A percentile compares a stretch with the other conserved stretches of the same genome.
These are phyloP conservation scores for Malus fusca DNA, from an alignment of 306 rosid genomes.

Conservation along the genomic window DNA sequence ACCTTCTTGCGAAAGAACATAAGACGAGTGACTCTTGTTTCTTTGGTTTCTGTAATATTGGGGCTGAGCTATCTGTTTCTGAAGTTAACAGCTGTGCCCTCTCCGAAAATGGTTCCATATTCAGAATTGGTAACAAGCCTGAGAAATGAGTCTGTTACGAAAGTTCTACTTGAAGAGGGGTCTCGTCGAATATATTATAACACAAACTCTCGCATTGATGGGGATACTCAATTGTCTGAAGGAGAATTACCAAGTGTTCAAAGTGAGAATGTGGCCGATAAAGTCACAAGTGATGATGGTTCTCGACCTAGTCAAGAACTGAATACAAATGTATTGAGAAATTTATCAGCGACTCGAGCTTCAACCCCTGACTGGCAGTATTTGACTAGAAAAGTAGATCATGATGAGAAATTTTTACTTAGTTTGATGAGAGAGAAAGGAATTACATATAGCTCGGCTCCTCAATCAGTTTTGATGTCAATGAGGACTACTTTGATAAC, in stretches of 20 bases:
- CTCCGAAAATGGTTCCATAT: slow-evolving; percentile 70
- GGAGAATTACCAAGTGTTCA: slow-evolving; percentile 31
- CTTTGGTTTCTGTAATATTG: slow-evolving; percentile 48
- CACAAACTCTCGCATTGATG: slow-evolving; percentile 10
- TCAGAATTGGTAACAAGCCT: slow-evolving; percentile 66
- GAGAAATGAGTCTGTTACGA: slow-evolving; percentile 48
- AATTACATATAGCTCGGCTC: slow-evolving; percentile 76
- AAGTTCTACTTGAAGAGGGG: slow-evolving; percentile 85
- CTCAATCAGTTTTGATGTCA: slow-evolving; percentile 67
- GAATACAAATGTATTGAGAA: slow-evolving; percentile 24
- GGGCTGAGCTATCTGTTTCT: slow-evolving; percentile 62
- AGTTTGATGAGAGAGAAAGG: slow-evolving; percentile 83
- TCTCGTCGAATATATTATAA: slow-evolving; percentile 76
- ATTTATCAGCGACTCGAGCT: slow-evolving; percentile 35
- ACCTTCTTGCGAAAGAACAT: slow-evolving; percentile 52
- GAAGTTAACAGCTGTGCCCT: slow-evolving; percentile 58
- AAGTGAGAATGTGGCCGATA: slow-evolving; percentile 18
- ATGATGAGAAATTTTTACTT: slow-evolving; percentile 74
- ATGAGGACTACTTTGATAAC: slow-evolving; percentile 78
- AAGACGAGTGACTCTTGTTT: slow-evolving; percentile 44
- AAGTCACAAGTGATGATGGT: slow-evolving; percentile 27
- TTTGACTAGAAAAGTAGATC: slow-evolving; percentile 81
- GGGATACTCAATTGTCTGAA: slow-evolving; percentile 26
- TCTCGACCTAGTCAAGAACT: slow-evolving; percentile 31
- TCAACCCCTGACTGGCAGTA: slow-evolving; percentile 64